A percentile compares a stretch with the other conserved stretches of the same genome.
These are phyloP conservation scores for Colletotrichum liaoningense DNA, from an alignment of 2,329 filamentous ascomycete species.

Conservation along the genomic window DNA sequence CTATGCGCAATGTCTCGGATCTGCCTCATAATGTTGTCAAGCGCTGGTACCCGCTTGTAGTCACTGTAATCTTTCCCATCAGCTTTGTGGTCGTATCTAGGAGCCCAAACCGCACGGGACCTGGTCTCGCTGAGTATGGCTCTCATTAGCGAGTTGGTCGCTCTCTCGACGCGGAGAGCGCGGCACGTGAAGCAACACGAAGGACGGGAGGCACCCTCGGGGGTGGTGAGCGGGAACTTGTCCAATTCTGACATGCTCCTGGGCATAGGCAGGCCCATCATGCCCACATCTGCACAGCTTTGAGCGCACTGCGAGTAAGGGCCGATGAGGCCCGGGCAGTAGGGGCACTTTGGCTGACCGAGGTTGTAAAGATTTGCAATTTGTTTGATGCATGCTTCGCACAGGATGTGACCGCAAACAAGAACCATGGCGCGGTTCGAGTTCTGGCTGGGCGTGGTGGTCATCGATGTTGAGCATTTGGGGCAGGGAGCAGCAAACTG, in stretches of 20 bases:
- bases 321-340: slow-evolving; percentile 23
- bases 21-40: slow-evolving; percentile 10
- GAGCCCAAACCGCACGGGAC: slow-evolving; percentile 8
- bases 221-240: slow-evolving; percentile 18
- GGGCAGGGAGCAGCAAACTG: slow-evolving; percentile 22
- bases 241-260: slow-evolving; percentile 11
- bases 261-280: slow-evolving; percentile 14
- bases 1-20: slow-evolving; percentile 1
- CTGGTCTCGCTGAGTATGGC: slow-evolving; percentile 20
- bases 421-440: slow-evolving; percentile 16
- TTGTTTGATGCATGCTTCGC: slow-evolving; percentile 17
- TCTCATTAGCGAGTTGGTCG: not conserved
- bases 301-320: slow-evolving; percentile 13
- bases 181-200: slow-evolving; percentile 22
- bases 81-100: not conserved
- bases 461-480: slow-evolving; percentile 26
- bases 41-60: slow-evolving; percentile 16
- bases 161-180: slow-evolving; percentile 18
- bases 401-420: slow-evolving; percentile 34
- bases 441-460: slow-evolving; percentile 21
- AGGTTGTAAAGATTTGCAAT: not conserved
- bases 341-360: slow-evolving; percentile 26
- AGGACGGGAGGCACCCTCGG: slow-evolving; percentile 26
- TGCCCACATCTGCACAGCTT: slow-evolving; percentile 3
- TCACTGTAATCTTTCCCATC: not conserved